Conservation (phyloP, 2,329 filamentous ascomycete genomes). For the Neopestalotiopsis clavispora region DNA sequence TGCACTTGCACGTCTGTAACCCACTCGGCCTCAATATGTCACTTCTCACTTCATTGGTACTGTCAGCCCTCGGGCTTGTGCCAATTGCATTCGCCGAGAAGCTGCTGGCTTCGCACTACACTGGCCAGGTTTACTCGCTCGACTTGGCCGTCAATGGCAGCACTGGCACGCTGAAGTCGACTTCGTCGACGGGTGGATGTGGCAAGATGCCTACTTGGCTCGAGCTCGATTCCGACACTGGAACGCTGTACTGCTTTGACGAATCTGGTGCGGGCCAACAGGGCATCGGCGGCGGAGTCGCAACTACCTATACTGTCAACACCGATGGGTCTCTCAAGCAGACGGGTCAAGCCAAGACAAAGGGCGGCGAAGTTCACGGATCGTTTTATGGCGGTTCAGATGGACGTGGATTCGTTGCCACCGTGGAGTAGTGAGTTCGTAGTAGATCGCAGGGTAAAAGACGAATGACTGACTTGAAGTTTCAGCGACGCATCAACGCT, state of each 20-base stretch:
- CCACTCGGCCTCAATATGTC: not conserved
- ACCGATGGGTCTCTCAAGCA: conserved; percentile 38
- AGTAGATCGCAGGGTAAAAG: not conserved
- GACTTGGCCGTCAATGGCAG: conserved; percentile 29
- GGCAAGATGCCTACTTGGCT: conserved; percentile 44
- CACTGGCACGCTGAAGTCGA: conserved; percentile 33
- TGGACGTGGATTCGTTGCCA: conserved; percentile 46
- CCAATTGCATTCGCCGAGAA: conserved; percentile 31
- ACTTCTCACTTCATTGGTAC: not conserved
- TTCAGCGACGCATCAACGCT: conserved; percentile 46
- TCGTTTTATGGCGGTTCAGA: conserved; percentile 43
- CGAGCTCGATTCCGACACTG: conserved; percentile 35
- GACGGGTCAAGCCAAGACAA: conserved; percentile 35
- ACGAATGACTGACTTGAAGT: not conserved
- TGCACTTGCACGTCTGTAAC: not conserved
- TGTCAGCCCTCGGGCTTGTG: conserved; percentile 10
- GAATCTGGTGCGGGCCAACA: conserved; percentile 38
- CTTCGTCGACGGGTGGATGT: conserved; percentile 35
- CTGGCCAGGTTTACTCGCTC: conserved; percentile 43
- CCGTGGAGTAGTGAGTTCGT: conserved; percentile 47
- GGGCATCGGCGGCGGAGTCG: conserved; percentile 34
- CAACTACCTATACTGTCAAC: conserved; percentile 40
- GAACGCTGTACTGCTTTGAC: conserved; percentile 43
- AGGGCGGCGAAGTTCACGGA: conserved; percentile 46
- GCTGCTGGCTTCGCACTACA: conserved; percentile 45